Conservation (phyloP, 2,329 filamentous ascomycete species). For the Ophiocordyceps sinensis region DNA sequence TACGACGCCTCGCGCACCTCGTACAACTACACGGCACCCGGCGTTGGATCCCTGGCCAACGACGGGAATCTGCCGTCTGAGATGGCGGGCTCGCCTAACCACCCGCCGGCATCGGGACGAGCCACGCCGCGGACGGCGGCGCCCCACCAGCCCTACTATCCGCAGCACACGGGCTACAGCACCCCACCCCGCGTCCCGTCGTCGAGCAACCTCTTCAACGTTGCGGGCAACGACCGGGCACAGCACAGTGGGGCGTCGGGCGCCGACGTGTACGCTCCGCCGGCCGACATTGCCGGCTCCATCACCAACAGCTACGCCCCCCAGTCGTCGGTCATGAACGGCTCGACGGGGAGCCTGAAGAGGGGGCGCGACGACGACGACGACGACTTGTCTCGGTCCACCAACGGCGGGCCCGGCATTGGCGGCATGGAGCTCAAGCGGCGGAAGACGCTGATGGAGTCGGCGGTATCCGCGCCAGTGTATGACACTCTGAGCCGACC, state of each 20-base stretch:
- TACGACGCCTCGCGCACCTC: slow-evolving; percentile 60
- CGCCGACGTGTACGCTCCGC: slow-evolving; percentile 56
- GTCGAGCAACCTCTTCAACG: slow-evolving; percentile 75
- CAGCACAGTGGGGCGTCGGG: slow-evolving; percentile 41
- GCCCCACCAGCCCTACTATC: slow-evolving; percentile 59
- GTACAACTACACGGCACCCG: slow-evolving; percentile 64
- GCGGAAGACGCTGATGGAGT: slow-evolving; percentile 61
- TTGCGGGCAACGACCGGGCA: slow-evolving; percentile 68
- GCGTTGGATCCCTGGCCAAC: slow-evolving; percentile 49
- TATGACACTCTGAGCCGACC: slow-evolving; percentile 37
- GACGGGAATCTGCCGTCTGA: slow-evolving; percentile 74
- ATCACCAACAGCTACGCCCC: slow-evolving; percentile 50
- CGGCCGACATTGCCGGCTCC: slow-evolving; percentile 41
- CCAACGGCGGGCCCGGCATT: slow-evolving; percentile 29
- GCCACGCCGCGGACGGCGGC: slow-evolving; percentile 73
- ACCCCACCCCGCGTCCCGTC: slow-evolving; percentile 61
- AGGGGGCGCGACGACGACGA: slow-evolving; percentile 44
- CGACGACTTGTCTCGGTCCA: slow-evolving; percentile 43
- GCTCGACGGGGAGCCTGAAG: slow-evolving; percentile 31
- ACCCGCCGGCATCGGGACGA: slow-evolving; percentile 68
- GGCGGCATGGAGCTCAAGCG: slow-evolving; percentile 55
- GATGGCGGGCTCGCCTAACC: slow-evolving; percentile 66
- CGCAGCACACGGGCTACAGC: slow-evolving; percentile 52
- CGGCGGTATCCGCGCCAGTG: slow-evolving; percentile 31
- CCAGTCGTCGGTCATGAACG: slow-evolving; percentile 52